Evolutionary conservation across 2,329 filamentous ascomycete genomes (phyloP).

Genomic region (Albifimbria verrucaria): DNA sequence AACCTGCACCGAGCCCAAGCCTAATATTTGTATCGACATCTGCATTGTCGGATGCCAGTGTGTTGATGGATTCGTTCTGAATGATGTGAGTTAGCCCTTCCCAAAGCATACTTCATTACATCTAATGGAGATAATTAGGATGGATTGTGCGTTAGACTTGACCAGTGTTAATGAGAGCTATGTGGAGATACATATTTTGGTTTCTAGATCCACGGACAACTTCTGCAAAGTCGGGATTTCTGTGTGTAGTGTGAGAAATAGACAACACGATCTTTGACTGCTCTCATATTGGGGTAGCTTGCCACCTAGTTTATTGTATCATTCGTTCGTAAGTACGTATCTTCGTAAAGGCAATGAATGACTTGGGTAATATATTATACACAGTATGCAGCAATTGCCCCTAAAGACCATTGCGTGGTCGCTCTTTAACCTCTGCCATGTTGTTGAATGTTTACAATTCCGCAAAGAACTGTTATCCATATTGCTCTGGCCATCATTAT

Average conservation of each 20-base stretch:
- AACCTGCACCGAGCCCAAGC: background rate
- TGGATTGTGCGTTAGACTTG: slow-evolving; percentile 1
- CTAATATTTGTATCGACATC: background rate
- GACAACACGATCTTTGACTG: background rate
- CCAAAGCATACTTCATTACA: background rate
- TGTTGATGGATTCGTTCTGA: slow-evolving; percentile 2
- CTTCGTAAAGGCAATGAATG: too few relatives aligned
- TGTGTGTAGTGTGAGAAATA: background rate
- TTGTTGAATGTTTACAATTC: too few relatives aligned
- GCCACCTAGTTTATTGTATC: background rate
- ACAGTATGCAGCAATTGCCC: too few relatives aligned
- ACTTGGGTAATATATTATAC: too few relatives aligned
- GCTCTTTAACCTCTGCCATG: too few relatives aligned
- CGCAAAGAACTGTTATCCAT: too few relatives aligned
- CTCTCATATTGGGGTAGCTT: background rate
- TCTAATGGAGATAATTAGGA: background rate
- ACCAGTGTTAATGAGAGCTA: background rate
- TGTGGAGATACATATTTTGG: background rate
- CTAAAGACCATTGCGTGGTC: too few relatives aligned
- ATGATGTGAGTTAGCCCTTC: background rate
- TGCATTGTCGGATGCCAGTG: slow-evolving; percentile 1
- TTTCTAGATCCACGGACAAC: background rate
- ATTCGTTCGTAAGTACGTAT: too few relatives aligned
- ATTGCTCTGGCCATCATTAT: too few relatives aligned
- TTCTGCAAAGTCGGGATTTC: background rate